Evolutionary conservation across 106 monocot genomes (phyloP).

Genomic region (Phalaenopsis equestris): DNA sequence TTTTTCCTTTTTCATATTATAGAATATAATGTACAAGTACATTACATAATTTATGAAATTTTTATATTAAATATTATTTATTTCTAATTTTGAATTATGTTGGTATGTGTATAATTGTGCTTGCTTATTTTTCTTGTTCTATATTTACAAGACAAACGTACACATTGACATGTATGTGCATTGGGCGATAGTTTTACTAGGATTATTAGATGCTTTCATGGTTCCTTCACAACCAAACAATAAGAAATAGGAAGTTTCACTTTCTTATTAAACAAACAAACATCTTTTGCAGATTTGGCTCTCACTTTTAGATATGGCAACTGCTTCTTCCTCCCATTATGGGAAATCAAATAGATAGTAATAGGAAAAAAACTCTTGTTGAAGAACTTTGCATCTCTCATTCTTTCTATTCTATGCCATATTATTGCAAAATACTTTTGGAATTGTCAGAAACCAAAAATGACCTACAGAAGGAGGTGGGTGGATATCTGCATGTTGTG

Average conservation of each 20-base stretch:
- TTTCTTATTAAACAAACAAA: background rate
- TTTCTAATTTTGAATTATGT: too few species aligned
- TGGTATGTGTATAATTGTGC: too few species aligned
- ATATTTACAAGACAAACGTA: background rate
- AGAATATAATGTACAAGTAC: too few species aligned
- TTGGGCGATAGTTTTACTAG: background rate
- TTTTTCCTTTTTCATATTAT: too few species aligned
- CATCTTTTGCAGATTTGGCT: background rate
- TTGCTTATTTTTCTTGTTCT: background rate
- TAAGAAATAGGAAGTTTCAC: background rate
- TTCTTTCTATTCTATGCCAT: background rate
- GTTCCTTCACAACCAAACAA: background rate
- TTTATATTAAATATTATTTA: too few species aligned
- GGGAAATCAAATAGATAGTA: background rate
- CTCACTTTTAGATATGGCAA: background rate
- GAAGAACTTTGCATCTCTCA: background rate
- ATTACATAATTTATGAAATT: too few species aligned
- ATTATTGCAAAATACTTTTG: background rate
- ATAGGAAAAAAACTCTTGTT: background rate
- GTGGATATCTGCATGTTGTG: conserved; percentile 77
- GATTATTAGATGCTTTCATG: background rate
- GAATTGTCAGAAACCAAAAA: conserved; percentile 65
- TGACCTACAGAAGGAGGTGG: conserved; percentile 80
- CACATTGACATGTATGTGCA: background rate
- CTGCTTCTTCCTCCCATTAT: background rate